Percentiles rank a stretch among this genome's conserved stretches.
Evolutionary conservation across 768 basidiomycete species (phyloP).

Genomic region (Hortiboletus campestris): DNA sequence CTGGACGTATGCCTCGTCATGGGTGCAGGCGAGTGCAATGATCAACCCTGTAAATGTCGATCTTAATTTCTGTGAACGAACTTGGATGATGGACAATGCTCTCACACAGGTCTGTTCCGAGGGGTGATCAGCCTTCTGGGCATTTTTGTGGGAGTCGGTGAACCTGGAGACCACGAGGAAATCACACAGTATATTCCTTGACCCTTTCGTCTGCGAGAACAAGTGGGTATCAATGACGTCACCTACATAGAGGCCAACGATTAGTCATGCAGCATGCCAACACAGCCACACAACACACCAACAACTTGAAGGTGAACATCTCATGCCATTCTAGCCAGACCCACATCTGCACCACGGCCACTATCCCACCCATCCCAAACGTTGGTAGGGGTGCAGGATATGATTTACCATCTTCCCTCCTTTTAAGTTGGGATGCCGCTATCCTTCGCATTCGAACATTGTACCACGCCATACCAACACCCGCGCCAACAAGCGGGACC

Average conservation of each 20-base stretch:
- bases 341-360: conserved; percentile 47
- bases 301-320: background rate
- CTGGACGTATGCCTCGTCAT: too few relatives aligned
- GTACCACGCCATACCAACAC: conserved; percentile 67
- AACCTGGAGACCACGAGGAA: too few relatives aligned
- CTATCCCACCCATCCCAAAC: conserved; percentile 35
- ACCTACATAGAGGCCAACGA: background rate
- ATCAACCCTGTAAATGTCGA: too few relatives aligned
- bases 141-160: too few relatives aligned
- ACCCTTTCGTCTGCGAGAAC: too few relatives aligned
- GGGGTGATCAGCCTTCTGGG: too few relatives aligned
- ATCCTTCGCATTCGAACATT: conserved; percentile 53
- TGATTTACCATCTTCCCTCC: background rate
- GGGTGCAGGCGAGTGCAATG: too few relatives aligned
- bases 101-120: too few relatives aligned
- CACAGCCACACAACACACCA: conserved; percentile 1
- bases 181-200: too few relatives aligned
- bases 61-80: too few relatives aligned
- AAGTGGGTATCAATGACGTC: conserved; percentile 19
- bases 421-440: conserved; percentile 27
- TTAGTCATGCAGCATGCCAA: background rate
- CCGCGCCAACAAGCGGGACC: conserved; percentile 65
- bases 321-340: conserved; percentile 34
- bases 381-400: conserved; percentile 11
- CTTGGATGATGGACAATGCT: too few relatives aligned